Evolutionary conservation across 495 filamentous ascomycete genomes (phyloP), one percentile per base, ranked within the genome.

Genomic region (Lasiosphaeria hispida): DNA sequence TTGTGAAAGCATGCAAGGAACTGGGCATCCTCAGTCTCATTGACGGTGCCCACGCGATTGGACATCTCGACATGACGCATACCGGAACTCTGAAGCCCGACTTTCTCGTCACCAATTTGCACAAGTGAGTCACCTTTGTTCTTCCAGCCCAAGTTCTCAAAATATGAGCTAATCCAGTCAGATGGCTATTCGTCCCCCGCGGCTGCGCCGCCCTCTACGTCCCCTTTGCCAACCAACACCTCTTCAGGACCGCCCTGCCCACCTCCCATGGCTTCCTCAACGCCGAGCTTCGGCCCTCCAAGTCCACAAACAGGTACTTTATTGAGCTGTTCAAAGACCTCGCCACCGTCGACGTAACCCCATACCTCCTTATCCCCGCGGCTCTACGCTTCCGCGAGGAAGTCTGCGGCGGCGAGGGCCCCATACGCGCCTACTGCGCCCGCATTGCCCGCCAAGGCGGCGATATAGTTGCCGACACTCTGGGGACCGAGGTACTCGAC

Each of bases 181-280:
- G 49, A 9, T 96, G 91, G 91, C 82, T 95, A 9, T 88, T 81
- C 63, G 81, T 83, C n/a, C 91, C 91, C 10, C 84, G 91, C 55
- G 80, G 80, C 53, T 87, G 83, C 59, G 89, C 89, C 1, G 72
- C 89, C 4, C 80, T 96, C 58, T 87, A 92, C 69, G 88, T 92
- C 7, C 85, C 88, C 0, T 57, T 75, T 10, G 79, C 81, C 37
- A 87, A 92, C 68, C 91, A 96, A 57, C 73, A 78, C 57, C 63
- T 90, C 37, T 82, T 94, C 45, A 83, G 83, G 23, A 83, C 84
- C 1, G 83, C 86, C 0, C 59, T 92, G 8, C 91, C 91, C 3
- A 93, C 85, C 7, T 81, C 77, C 7, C 82, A 85, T 55, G 83
- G 84, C 7, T 87, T 70, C 39, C 48, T 63, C 19, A 57, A 65